A percentile compares a stretch with the other conserved stretches of the same genome.
These are phyloP conservation scores for Rhodotorula sphaerocarpa DNA, from an alignment of 768 basidiomycete species.

Conservation along the genomic window DNA sequence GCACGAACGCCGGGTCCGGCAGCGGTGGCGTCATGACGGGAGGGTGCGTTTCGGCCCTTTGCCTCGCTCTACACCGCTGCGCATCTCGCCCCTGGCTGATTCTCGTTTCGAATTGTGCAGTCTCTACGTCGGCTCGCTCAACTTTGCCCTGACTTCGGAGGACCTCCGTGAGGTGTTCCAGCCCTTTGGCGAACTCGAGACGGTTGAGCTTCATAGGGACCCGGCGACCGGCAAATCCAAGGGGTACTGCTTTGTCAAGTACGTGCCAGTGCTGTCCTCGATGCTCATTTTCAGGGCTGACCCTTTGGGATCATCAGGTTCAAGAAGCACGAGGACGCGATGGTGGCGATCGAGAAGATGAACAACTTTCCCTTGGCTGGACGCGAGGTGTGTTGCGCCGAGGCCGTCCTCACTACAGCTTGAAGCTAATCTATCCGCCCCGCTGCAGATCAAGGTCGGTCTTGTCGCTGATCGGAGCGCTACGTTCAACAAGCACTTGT, in stretches of 20 bases:
- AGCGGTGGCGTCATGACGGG: constrained; percentile 19
- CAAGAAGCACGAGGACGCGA: constrained; percentile 82
- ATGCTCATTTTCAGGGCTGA: neutral
- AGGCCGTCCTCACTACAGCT: too few relatives aligned
- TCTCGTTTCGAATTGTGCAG: constrained; percentile 46
- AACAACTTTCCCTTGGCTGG: constrained; percentile 97
- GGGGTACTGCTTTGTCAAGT: constrained; percentile 98
- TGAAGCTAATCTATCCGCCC: neutral
- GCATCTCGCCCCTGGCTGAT: neutral
- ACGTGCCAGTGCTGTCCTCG: constrained; percentile 37
- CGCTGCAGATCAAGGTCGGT: constrained; percentile 23
- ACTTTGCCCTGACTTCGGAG: constrained; percentile 92
- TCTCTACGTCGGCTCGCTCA: constrained; percentile 91
- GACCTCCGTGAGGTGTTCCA: constrained; percentile 99
- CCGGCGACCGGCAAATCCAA: constrained; percentile 91
- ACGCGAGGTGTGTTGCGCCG: constrained; percentile 45
- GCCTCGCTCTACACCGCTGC: neutral
- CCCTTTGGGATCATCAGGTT: constrained; percentile 62
- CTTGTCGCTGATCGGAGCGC: constrained; percentile 38
- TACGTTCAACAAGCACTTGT: constrained; percentile 51
- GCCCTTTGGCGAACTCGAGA: constrained; percentile 94
- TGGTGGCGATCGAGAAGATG: constrained; percentile 97
- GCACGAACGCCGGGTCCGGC: neutral
- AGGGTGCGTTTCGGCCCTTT: constrained; percentile 19
- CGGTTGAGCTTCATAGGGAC: constrained; percentile 95